Base-by-base conservation (phyloP, 192 early-diverging fungal species). In the Lunasporangiospora selenospora region DNA sequence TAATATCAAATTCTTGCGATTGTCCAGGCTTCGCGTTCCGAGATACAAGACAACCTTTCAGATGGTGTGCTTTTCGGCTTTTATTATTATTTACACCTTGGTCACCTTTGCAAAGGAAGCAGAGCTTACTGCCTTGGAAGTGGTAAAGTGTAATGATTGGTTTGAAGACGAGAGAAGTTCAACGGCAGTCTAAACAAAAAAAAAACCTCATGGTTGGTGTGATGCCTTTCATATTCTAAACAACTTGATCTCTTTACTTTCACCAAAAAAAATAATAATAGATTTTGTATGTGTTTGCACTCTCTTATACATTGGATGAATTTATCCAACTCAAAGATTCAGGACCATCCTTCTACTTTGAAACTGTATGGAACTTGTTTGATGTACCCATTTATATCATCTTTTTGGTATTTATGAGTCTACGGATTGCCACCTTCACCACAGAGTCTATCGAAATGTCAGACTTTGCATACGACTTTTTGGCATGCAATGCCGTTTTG, bases 301-400 rank as follows among this genome's bases (percentile, higher is more conserved):
- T 71, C 0, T 71, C 67, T 1, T 71, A 41, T 18, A 71, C 67
- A 0, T 21, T 71, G 27, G 70, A 79, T 31, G 77, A 79, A 37
- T 39, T 79, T 23, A 30, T 58, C 1, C 69, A 79, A 27, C 66
- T 79, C 47, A 62, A 57, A 15, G 62, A 69, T 27, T 75, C 77
- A 18, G 75, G 75, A 40, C 65, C 65, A 3, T 59, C 71, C 6
- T 75, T 67, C 44, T 79, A 79, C 46, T 79, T 79, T 61, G 70
- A 75, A 33, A 79, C 73, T 15, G 54, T 79, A 7, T 79, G 77
- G 77, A 79, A 79, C n/a, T 29, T 67, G 1, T 79, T 79, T 27
- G 77, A 79, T 39, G 73, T 79, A 7, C 65, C 70, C 7, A 77
- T 77, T 41, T 67, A 67, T 19, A 52, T 62, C 43, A 70, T 75